Evolutionary conservation across 2,329 filamentous ascomycete genomes (phyloP).

Genomic region (Talaromyces verruculosus): DNA sequence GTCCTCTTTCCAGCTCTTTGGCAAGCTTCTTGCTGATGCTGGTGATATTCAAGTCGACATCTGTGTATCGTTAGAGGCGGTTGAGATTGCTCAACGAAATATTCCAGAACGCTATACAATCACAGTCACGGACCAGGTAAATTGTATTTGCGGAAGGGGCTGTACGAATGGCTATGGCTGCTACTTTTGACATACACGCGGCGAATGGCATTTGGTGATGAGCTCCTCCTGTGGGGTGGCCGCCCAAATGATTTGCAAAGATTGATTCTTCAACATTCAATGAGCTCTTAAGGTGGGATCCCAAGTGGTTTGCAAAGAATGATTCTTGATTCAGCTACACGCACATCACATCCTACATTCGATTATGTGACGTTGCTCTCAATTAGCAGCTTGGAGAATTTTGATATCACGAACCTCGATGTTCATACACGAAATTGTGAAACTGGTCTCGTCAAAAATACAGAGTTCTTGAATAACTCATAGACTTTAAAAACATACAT

Average conservation of each 20-base stretch:
- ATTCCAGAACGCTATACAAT: not conserved
- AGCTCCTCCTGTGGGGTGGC: not conserved
- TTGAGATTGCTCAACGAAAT: not conserved
- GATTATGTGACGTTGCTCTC: not conserved
- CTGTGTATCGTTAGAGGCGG: not conserved
- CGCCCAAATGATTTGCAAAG: not conserved
- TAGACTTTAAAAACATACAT: slow-evolving; percentile 5
- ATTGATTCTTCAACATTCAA: not conserved
- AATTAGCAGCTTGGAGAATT: not conserved
- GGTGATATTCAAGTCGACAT: not conserved
- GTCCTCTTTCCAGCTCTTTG: not conserved
- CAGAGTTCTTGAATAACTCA: not conserved
- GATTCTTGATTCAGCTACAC: not conserved
- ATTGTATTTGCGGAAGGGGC: not conserved
- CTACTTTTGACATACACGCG: not conserved
- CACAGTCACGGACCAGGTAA: too few species aligned
- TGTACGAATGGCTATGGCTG: not conserved
- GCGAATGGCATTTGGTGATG: not conserved
- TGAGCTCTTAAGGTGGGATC: not conserved
- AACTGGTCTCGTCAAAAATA: not conserved
- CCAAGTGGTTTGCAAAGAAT: not conserved
- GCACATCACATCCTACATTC: not conserved
- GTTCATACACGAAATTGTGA: not conserved
- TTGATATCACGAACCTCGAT: not conserved
- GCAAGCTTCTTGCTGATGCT: not conserved